Conservation (phyloP, 2,329 filamentous ascomycete genomes). For the Aspergillus aculeatus region DNA sequence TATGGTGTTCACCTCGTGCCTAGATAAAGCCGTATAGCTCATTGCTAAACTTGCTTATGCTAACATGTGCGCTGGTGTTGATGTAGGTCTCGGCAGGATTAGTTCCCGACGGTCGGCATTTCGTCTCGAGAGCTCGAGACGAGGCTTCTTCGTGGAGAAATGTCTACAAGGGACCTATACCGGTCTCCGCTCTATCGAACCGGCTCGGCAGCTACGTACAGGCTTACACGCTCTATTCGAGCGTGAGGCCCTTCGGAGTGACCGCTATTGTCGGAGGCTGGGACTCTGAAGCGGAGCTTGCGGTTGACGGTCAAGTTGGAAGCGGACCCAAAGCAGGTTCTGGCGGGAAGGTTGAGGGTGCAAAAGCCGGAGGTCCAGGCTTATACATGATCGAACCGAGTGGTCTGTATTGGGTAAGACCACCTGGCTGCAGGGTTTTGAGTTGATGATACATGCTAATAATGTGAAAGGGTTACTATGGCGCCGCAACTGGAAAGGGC, state of each 20-base stretch:
- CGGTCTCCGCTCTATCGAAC: constrained; percentile 80
- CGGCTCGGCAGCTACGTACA: constrained; percentile 96
- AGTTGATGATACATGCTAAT: constrained; percentile 21
- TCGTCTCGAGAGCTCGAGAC: constrained; percentile 89
- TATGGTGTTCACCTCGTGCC: constrained; percentile 50
- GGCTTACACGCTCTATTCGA: constrained; percentile 95
- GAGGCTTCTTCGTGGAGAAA: constrained; percentile 89
- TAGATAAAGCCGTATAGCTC: neutral
- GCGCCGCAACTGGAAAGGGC: constrained; percentile 94
- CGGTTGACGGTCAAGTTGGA: constrained; percentile 89
- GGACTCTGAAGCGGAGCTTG: constrained; percentile 81
- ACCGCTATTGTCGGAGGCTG: constrained; percentile 91
- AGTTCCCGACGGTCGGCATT: constrained; percentile 91
- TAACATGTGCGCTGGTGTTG: neutral
- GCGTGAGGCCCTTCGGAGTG: constrained; percentile 93
- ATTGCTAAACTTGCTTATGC: constrained; percentile 4
- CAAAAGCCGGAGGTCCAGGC: constrained; percentile 81
- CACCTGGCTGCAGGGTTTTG: neutral
- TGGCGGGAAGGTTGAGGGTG: constrained; percentile 75
- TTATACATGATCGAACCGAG: constrained; percentile 99
- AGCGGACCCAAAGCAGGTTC: constrained; percentile 73
- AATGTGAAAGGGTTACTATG: constrained; percentile 75
- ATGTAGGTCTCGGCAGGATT: constrained; percentile 86
- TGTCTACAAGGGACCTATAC: constrained; percentile 92
- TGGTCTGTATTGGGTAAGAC: constrained; percentile 79